Evolutionary conservation across 257 asterid genomes (phyloP), one percentile per base, ranked within the genome.

Genomic region (Asclepias syriaca): DNA sequence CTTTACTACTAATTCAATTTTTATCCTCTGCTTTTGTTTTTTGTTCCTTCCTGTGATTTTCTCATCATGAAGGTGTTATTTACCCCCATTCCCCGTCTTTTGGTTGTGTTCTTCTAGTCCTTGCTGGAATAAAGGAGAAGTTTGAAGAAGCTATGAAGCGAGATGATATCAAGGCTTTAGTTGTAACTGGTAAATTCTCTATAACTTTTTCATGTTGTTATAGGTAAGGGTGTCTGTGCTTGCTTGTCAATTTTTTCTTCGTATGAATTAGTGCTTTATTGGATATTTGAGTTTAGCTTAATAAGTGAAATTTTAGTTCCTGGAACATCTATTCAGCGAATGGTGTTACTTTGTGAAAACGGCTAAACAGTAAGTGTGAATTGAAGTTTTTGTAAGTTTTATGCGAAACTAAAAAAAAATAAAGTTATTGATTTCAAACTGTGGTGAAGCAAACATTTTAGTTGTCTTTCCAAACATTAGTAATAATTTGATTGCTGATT

Each of bases 101-200:
- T 71, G 4, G 58, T 11, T 27, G 65, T 45, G 19, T 49, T 49
- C 14, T 43, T 81, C 58, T 72, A 95, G 99, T 95, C 80, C 84
- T 88, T 71, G 87, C 74, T 72, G 94, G 94, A 49, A 75, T 95
- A 79, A 82, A 80, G 84, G 87, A 85, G 79, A 87, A 81, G 77
- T 83, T 82, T 63, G 72, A 74, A 3, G 96, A 88, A 79, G 97
- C 98, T 3, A 77, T 84, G 83, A 78, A 78, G 72, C 87, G 98
- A 83, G 78, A 85, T 66, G 99, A 95, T 73, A 91, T 95, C 40
- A 86, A 85, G 80, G 99, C 99, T 73, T 45, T 92, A 79, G 97
- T 95, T 70, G 75, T 95, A 2, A 80, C 85, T 1, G 98, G 99
- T 95, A 80, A 64, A 15, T 64, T 64, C 49, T 64, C 68, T 9